Evolutionary conservation across 768 basidiomycete genomes (phyloP), one percentile per base, ranked within the genome.

Genomic region (Sporobolomyces pararoseus): DNA sequence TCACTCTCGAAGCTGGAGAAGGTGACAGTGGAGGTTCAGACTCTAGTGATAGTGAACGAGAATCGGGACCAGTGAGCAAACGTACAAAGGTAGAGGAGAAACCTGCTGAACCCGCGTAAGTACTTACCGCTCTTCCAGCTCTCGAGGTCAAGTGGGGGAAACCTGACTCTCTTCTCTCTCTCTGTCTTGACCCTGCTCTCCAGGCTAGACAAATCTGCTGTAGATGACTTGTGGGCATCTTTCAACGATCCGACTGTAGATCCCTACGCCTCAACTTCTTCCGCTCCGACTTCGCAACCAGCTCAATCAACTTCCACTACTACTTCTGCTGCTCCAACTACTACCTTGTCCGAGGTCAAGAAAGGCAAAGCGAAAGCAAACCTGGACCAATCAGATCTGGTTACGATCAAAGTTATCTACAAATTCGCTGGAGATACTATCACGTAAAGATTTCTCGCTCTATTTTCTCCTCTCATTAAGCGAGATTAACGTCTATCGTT

Each of bases 341-440:
- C 58, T 21, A 13, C n/a, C 32, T n/a, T 27, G n/a, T 7, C 19
- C 16, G 58, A 27, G 2, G 29, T 21, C 16, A 21, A 57, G 44
- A 25, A 70, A 62, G 63, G 52, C 7, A 61, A 61, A 34, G 46
- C n/a, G 31, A 32, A 35, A 49, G 59, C 55, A 12, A 58, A 61
- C 39, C 42, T 59, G n/a, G 49, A 69, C 2, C 53, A 58, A 5
- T 46, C 35, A 7, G 67, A 81, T 62, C 81, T 82, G 74, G 83
- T 92, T 42, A 88, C 86, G 79, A 81, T 93, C 54, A 84, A 86
- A 78, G 88, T 86, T 76, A 83, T 82, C 42, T 88, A 86, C 78
- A 78, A 84, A 39, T 93, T 88, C 75, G 90, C 89, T 1, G 91
- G 90, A 29, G 86, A 91, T 68, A 84, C 87, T 37, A 82, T 88